Evolutionary conservation across 2,329 filamentous ascomycete genomes (phyloP).

Genomic region (Knufia fluminis): DNA sequence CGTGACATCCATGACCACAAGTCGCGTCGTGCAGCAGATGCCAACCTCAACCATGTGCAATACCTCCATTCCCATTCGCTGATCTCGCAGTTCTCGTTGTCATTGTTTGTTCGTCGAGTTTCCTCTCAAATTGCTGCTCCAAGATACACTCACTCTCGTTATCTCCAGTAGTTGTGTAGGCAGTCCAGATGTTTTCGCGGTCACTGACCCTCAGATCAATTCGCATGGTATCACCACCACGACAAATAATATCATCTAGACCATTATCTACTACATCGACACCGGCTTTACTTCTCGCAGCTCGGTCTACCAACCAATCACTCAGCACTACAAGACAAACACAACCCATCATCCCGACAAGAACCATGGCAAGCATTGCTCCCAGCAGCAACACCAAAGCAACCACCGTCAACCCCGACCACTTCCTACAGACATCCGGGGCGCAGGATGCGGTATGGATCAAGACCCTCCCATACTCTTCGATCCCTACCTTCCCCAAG

Average conservation of each 20-base stretch:
- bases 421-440: slow-evolving; percentile 41
- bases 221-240: neutral
- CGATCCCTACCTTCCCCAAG: slow-evolving; percentile 36
- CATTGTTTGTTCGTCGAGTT: too few species aligned
- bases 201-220: neutral
- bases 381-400: neutral
- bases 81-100: neutral
- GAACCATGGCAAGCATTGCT: slow-evolving; percentile 1
- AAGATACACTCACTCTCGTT: neutral
- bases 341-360: neutral
- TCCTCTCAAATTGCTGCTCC: neutral
- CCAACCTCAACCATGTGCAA: neutral
- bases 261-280: neutral
- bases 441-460: slow-evolving; percentile 46
- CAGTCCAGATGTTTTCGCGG: neutral
- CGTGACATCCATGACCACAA: slow-evolving; percentile 2
- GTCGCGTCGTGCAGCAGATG: neutral
- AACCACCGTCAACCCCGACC: slow-evolving; percentile 19
- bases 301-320: neutral
- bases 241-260: neutral
- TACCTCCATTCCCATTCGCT: slow-evolving; percentile 1
- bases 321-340: neutral
- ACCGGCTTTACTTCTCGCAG: neutral
- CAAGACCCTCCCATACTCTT: slow-evolving; percentile 39
- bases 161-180: neutral